Conservation (phyloP, 805 yeast genomes). For the Candida yuanshanica region DNA sequence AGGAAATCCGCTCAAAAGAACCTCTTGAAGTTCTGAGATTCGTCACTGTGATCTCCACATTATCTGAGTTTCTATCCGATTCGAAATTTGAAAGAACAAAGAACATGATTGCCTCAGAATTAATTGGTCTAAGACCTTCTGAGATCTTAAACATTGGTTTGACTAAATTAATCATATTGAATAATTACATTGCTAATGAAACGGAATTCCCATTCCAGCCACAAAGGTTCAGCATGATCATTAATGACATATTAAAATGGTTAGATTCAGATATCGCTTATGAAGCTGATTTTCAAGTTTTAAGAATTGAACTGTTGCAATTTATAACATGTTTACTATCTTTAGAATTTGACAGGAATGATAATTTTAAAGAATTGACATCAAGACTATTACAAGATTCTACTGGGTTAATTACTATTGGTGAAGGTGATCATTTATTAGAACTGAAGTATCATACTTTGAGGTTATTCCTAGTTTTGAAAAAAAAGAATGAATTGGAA, state of each 20-base stretch:
- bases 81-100: slow-evolving; percentile 45
- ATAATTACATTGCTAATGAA: slow-evolving; percentile 32
- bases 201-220: slow-evolving; percentile 45
- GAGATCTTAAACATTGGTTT: slow-evolving; percentile 41
- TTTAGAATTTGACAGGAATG: slow-evolving; percentile 19
- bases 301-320: slow-evolving; percentile 47
- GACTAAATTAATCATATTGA: slow-evolving; percentile 41
- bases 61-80: slow-evolving; percentile 31
- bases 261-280: slow-evolving; percentile 56
- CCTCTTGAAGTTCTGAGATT: slow-evolving; percentile 16
- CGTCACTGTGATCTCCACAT: slow-evolving; percentile 30
- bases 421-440: slow-evolving; percentile 27
- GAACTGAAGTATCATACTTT: slow-evolving; percentile 45
- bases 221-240: slow-evolving; percentile 59
- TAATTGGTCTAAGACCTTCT: slow-evolving; percentile 45
- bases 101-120: slow-evolving; percentile 58
- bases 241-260: slow-evolving; percentile 51
- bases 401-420: slow-evolving; percentile 35
- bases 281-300: slow-evolving; percentile 44
- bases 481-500: slow-evolving; percentile 20
- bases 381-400: slow-evolving; percentile 37
- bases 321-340: slow-evolving; percentile 31
- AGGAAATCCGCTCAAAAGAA: slow-evolving; percentile 30
- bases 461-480: slow-evolving; percentile 33
- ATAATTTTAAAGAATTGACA: slow-evolving; percentile 34